phyloP scores from a whole-genome alignment of 1,284 basidiomycete genomes.

The Cryptococcus sp. region DNA sequence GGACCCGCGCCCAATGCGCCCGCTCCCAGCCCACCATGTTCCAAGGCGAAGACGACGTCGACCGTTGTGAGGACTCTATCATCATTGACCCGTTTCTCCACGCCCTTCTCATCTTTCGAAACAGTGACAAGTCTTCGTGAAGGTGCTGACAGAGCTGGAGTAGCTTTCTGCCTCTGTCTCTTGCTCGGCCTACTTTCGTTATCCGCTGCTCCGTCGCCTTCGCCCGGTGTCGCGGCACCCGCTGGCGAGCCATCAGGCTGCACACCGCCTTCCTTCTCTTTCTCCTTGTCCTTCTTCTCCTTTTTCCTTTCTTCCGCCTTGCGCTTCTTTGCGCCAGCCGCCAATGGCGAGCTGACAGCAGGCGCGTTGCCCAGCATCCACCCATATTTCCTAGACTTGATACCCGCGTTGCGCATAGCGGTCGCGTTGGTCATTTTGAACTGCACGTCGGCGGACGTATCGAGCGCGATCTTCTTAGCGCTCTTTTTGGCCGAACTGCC shows the following conservation, averaged over 20 bases:
- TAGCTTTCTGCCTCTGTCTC: conserved; percentile 14
- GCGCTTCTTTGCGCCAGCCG: conserved; percentile 27
- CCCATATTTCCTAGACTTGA: conserved; percentile 37
- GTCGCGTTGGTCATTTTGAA: conserved; percentile 45
- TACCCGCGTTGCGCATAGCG: conserved; percentile 30
- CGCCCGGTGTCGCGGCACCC: neutral
- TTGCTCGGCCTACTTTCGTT: neutral
- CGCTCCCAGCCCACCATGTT: conserved; percentile 36
- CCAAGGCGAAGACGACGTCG: conserved; percentile 48
- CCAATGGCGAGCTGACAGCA: conserved; percentile 26
- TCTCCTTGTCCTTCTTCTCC: conserved; percentile 11
- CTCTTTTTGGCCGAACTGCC: conserved; percentile 1
- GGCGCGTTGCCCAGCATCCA: conserved; percentile 43
- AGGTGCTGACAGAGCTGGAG: conserved; percentile 9
- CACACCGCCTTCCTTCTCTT: conserved; percentile 5
- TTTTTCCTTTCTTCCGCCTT: conserved; percentile 9
- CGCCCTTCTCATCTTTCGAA: conserved; percentile 13
- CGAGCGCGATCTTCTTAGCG: conserved; percentile 21
- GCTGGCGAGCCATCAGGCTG: neutral
- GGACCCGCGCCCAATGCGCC: conserved; percentile 29
- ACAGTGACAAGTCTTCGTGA: conserved; percentile 14
- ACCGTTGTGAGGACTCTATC: conserved; percentile 42
- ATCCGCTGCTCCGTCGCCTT: neutral
- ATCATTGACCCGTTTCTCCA: conserved; percentile 32
- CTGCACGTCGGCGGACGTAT: conserved; percentile 42